Percentiles rank a stretch among this genome's conserved stretches.
These are phyloP conservation scores for Cynara cardunculus DNA, from an alignment of 129 eudicot genomes.

Conservation along the genomic window DNA sequence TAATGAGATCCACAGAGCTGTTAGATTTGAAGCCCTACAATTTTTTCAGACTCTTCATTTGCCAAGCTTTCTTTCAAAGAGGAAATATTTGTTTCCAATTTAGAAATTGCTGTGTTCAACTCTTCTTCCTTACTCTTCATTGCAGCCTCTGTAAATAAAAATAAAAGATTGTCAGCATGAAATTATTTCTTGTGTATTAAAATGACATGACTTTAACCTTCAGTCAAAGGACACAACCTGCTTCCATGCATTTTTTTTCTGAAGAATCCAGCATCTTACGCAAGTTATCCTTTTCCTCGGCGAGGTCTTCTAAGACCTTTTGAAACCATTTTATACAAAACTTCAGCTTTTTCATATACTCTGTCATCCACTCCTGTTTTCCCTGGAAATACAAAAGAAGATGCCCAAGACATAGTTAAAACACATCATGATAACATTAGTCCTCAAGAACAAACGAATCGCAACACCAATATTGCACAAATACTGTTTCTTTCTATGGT, in stretches of 20 bases:
- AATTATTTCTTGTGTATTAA: not conserved
- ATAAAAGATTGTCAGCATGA: not conserved
- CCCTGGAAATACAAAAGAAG: slow-evolving; percentile 25
- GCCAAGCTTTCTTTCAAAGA: slow-evolving; percentile 45
- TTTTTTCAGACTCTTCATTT: slow-evolving; percentile 46
- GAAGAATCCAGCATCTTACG: slow-evolving; percentile 35
- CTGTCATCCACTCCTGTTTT: slow-evolving; percentile 41
- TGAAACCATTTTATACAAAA: slow-evolving; percentile 56
- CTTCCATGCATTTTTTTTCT: slow-evolving; percentile 34
- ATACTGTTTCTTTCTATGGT: not conserved
- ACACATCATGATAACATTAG: not conserved
- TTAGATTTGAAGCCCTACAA: slow-evolving; percentile 25
- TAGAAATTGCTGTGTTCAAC: slow-evolving; percentile 34
- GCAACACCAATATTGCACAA: not conserved
- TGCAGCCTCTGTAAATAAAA: slow-evolving; percentile 36
- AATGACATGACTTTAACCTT: not conserved
- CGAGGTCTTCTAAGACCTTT: slow-evolving; percentile 36
- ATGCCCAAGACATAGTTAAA: not conserved
- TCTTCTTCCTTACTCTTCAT: slow-evolving; percentile 53
- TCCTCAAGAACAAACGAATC: not conserved
- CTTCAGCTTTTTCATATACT: slow-evolving; percentile 40
- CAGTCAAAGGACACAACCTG: slow-evolving; percentile 30
- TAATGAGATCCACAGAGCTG: not conserved
- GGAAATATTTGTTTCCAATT: slow-evolving; percentile 25
- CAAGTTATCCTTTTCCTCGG: slow-evolving; percentile 39